Evolutionary conservation across 1,284 basidiomycete genomes (phyloP).

Genomic region (Wallemia mellicola): DNA sequence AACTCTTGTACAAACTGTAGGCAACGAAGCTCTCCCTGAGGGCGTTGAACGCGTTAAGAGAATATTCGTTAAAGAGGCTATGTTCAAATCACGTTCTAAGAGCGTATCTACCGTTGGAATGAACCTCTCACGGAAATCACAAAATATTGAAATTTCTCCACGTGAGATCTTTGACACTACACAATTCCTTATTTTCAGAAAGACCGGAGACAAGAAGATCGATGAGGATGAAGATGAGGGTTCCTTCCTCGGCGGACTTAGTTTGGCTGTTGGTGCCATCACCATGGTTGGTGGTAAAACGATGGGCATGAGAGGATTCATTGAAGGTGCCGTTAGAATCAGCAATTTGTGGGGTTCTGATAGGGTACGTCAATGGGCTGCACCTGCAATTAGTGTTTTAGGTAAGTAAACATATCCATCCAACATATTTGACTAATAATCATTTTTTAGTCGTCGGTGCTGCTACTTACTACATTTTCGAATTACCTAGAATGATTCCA

Average conservation of each 20-base stretch:
- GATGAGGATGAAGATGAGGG: slow-evolving; percentile 27
- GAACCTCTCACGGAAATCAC: slow-evolving; percentile 12
- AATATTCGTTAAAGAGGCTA: slow-evolving; percentile 79
- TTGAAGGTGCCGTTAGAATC: slow-evolving; percentile 44
- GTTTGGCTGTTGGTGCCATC: slow-evolving; percentile 51
- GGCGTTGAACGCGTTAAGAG: slow-evolving; percentile 49
- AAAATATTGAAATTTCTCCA: slow-evolving; percentile 16
- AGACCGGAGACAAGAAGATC: slow-evolving; percentile 24
- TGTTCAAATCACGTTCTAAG: slow-evolving; percentile 38
- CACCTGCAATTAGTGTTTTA: slow-evolving; percentile 46
- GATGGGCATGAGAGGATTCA: slow-evolving; percentile 40
- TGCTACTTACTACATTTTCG: slow-evolving; percentile 53
- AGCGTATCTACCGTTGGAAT: slow-evolving; percentile 10
- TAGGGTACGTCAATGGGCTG: slow-evolving; percentile 54
- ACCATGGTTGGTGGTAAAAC: slow-evolving; percentile 59
- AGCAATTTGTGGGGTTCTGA: slow-evolving; percentile 58
- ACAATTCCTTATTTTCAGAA: slow-evolving; percentile 29
- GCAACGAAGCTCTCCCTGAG: slow-evolving; percentile 46
- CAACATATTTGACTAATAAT: background rate
- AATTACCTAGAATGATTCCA: slow-evolving; percentile 74
- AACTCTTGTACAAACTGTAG: slow-evolving; percentile 33
- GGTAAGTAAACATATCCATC: slow-evolving; percentile 6
- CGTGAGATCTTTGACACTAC: slow-evolving; percentile 70
- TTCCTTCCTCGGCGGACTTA: slow-evolving; percentile 38
- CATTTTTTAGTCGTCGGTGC: slow-evolving; percentile 28